phyloP scores from a whole-genome alignment of 495 filamentous ascomycete species.

The Podospora tetraspora region DNA sequence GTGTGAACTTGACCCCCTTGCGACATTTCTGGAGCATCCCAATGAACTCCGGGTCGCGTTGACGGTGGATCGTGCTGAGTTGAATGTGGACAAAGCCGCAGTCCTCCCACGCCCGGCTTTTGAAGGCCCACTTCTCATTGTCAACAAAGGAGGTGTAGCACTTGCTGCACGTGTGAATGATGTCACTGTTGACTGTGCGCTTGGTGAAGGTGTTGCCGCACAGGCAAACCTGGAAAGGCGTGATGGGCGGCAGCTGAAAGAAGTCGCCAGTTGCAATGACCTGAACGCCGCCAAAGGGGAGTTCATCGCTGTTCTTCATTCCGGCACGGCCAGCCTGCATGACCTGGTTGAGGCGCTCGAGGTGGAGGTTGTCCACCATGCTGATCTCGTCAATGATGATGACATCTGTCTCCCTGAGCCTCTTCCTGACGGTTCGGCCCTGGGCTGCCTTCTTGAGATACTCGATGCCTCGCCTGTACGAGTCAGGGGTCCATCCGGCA shows the following conservation, averaged over 20 bases:
- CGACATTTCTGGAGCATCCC: slow-evolving; percentile 48
- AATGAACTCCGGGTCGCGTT: slow-evolving; percentile 47
- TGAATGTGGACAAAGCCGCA: slow-evolving; percentile 36
- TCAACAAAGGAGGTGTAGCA: slow-evolving; percentile 28
- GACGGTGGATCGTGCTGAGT: slow-evolving; percentile 49
- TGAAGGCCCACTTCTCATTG: slow-evolving; percentile 38
- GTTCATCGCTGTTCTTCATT: slow-evolving; percentile 39
- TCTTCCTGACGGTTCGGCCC: slow-evolving; percentile 33
- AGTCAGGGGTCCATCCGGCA: slow-evolving; percentile 46
- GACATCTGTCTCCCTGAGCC: slow-evolving; percentile 36
- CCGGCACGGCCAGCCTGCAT: slow-evolving; percentile 80
- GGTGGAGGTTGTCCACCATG: slow-evolving; percentile 51
- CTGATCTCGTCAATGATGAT: slow-evolving; percentile 43
- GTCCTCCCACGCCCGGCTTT: slow-evolving; percentile 33
- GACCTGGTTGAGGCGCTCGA: slow-evolving; percentile 48
- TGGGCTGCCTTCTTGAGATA: slow-evolving; percentile 16
- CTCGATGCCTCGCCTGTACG: slow-evolving; percentile 4
- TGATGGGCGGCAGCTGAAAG: slow-evolving; percentile 91
- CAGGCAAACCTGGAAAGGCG: slow-evolving; percentile 75
- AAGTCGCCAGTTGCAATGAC: slow-evolving; percentile 93
- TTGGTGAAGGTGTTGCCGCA: slow-evolving; percentile 67
- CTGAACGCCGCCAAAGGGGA: slow-evolving; percentile 86
- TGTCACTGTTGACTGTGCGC: slow-evolving; percentile 72
- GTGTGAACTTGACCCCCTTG: slow-evolving; percentile 35
- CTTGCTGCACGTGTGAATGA: slow-evolving; percentile 49